Percentiles rank a stretch among this genome's conserved stretches.
Conservation (phyloP, 140 eudicot genomes). For the Senecio squalidus region DNA sequence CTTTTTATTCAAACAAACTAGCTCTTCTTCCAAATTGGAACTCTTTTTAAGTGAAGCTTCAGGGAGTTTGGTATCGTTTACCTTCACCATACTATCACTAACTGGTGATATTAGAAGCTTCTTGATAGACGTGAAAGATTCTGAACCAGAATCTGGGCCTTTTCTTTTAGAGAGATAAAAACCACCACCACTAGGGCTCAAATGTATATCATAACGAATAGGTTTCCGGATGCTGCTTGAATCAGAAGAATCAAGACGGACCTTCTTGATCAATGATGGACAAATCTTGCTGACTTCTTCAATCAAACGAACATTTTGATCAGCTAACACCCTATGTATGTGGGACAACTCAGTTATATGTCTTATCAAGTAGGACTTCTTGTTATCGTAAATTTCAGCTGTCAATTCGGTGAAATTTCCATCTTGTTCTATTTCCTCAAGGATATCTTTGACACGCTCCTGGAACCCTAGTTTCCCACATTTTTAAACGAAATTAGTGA, state of each 20-base stretch:
- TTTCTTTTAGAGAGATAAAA: constrained; percentile 40
- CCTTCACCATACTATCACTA: constrained; percentile 6
- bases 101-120: constrained; percentile 24
- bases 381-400: constrained; percentile 21
- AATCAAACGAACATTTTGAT: constrained; percentile 37
- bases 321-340: constrained; percentile 42
- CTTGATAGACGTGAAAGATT: constrained; percentile 38
- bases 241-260: constrained; percentile 24
- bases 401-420: constrained; percentile 21
- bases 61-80: constrained; percentile 13
- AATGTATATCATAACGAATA: constrained; percentile 35
- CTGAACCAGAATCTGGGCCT: constrained; percentile 73
- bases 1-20: constrained; percentile 29
- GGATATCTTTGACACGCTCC: constrained; percentile 37
- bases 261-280: constrained; percentile 23
- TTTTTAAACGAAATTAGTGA: not conserved
- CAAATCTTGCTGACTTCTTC: constrained; percentile 21
- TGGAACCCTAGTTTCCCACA: constrained; percentile 41
- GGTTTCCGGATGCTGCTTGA: constrained; percentile 28
- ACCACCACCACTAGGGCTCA: constrained; percentile 48
- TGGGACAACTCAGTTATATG: constrained; percentile 35
- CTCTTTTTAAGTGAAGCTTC: constrained; percentile 25
- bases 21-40: constrained; percentile 33
- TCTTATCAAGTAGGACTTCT: constrained; percentile 33
- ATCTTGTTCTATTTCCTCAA: constrained; percentile 29